Evolutionary conservation across 2,329 filamentous ascomycete genomes (phyloP), one percentile per base, ranked within the genome.

Genomic region (Cytospora chrysosperma): DNA sequence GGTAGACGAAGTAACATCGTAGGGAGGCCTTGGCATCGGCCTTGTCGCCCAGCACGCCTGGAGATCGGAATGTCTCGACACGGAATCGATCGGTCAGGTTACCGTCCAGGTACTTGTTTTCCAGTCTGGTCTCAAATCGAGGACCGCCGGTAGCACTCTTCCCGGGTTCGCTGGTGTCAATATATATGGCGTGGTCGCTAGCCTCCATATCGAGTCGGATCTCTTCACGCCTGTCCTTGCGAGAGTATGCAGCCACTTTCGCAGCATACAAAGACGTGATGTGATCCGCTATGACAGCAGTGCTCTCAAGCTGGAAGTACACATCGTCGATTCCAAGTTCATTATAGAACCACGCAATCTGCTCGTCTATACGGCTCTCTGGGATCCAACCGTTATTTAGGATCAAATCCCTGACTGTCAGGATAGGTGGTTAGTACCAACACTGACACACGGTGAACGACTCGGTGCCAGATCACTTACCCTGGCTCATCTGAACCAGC

Each of bases 1-100:
- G 92, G 82, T 99, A 99, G 70, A 99, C 93, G 75, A 99, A 99
- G 81, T 99, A 99, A 82, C 95, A 99, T 67, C 95, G 90, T 62
- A 99, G 82, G 61, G 94, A 92, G 63, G 94, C 88, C 72, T 93
- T 89, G 62, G 89, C 88, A 65, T 86, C 84, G 52, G 87, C 79
- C 52, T 80, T 77, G 64, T 82, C 83, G 10, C 91, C 91, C 50
- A 98, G 82, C 34, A 89, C 87, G 67, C 90, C 93, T 4, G 91
- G 89, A 3, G 95, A 97, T 67, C 95, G 89, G 86, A 99, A 99
- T 26, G 94, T 97, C 83, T 99, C 95, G 37, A 99, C 92, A 59
- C 95, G 91, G 81, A 96, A 99, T 70, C 87, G 87, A 71, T 82
- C 83, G 28, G 85, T 84, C 70, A 84, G 88, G 43, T 88, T 89